Percentiles rank a stretch among this genome's conserved stretches.
phyloP scores from a whole-genome alignment of 208 protist genomes.

The Leptomonas seymouri region DNA sequence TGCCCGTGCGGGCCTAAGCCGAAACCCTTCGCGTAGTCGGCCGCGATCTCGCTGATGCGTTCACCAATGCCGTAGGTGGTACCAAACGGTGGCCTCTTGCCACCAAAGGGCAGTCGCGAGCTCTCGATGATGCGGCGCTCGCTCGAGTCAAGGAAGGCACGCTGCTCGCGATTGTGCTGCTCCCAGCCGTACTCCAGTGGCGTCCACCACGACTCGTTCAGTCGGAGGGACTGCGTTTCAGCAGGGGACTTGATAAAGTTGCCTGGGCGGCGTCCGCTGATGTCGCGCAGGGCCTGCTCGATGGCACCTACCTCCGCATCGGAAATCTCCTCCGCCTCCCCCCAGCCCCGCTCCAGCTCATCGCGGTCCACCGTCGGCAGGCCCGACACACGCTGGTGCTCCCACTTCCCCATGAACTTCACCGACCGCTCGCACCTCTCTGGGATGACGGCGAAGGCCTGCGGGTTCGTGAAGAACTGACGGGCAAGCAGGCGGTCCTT shows the following conservation, averaged over 20 bases:
- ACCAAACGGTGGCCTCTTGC: slow-evolving; percentile 78
- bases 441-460: slow-evolving; percentile 86
- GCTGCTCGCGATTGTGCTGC: slow-evolving; percentile 76
- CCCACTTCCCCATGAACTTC: slow-evolving; percentile 80
- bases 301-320: slow-evolving; percentile 76
- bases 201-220: slow-evolving; percentile 89
- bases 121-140: slow-evolving; percentile 77
- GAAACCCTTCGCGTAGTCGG: slow-evolving; percentile 85
- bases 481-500: slow-evolving; percentile 79
- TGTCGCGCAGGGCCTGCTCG: slow-evolving; percentile 91
- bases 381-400: slow-evolving; percentile 71
- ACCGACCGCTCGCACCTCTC: slow-evolving; percentile 71
- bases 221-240: slow-evolving; percentile 58
- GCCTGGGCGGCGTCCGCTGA: slow-evolving; percentile 83
- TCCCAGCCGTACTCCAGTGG: slow-evolving; percentile 84
- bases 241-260: slow-evolving; percentile 86
- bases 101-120: slow-evolving; percentile 71
- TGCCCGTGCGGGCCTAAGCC: slow-evolving; percentile 83
- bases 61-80: slow-evolving; percentile 88
- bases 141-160: slow-evolving; percentile 58
- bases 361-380: slow-evolving; percentile 88
- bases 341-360: slow-evolving; percentile 88
- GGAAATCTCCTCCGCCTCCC: slow-evolving; percentile 55
- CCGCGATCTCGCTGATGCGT: slow-evolving; percentile 79
- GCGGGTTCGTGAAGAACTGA: slow-evolving; percentile 86